Percentiles rank a stretch among this genome's conserved stretches.
phyloP scores from a whole-genome alignment of 306 rosid species.

The Styphnolobium japonicum region DNA sequence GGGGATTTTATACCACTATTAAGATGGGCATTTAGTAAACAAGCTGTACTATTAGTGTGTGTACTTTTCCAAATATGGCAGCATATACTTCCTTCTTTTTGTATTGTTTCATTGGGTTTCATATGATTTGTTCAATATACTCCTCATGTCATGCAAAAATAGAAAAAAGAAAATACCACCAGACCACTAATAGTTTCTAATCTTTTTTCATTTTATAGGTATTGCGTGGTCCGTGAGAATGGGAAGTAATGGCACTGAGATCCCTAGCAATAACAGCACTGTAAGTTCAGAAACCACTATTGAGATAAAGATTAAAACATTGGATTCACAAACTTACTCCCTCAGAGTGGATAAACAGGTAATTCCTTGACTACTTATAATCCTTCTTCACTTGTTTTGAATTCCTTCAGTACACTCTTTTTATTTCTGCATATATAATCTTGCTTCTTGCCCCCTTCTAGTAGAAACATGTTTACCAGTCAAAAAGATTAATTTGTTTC shows the following conservation, averaged over 20 bases:
- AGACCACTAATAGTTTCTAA: background rate
- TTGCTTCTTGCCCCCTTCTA: constrained; percentile 17
- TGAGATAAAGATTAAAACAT: constrained; percentile 89
- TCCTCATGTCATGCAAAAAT: constrained; percentile 8
- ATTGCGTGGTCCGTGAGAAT: constrained; percentile 45
- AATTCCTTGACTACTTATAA: background rate
- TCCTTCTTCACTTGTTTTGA: background rate
- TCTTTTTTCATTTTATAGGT: constrained; percentile 25
- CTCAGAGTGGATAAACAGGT: constrained; percentile 98
- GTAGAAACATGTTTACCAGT: background rate
- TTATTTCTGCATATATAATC: background rate
- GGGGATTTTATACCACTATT: constrained; percentile 1
- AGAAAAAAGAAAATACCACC: background rate
- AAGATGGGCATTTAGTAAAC: background rate
- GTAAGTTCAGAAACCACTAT: constrained; percentile 73
- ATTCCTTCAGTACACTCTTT: background rate
- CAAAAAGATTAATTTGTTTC: background rate
- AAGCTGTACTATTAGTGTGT: background rate
- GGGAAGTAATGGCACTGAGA: constrained; percentile 58
- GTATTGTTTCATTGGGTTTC: constrained; percentile 12
- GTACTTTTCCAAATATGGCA: constrained; percentile 14
- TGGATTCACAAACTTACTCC: constrained; percentile 91
- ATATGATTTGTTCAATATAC: background rate
- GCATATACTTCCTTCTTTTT: background rate
- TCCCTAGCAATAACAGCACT: constrained; percentile 34